These are phyloP conservation scores for Cantharellus anzutake DNA, from an alignment of 768 basidiomycete species.

Conservation along the genomic window DNA sequence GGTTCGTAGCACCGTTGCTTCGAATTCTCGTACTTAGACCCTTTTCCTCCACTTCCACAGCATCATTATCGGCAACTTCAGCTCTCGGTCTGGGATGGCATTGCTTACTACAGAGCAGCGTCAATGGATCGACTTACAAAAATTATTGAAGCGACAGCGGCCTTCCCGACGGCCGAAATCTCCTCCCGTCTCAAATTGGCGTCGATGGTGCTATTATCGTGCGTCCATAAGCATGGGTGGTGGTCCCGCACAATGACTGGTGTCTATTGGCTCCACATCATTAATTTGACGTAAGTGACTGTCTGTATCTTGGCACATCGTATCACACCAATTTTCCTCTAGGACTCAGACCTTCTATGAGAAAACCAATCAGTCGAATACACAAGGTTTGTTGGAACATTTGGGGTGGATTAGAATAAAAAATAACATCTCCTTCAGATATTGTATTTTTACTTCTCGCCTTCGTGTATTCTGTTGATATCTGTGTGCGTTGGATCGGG, in stretches of 20 bases:
- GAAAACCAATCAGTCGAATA: constrained; percentile 29
- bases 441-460: constrained; percentile 59
- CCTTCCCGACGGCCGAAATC: constrained; percentile 65
- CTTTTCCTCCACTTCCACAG: constrained; percentile 22
- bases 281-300: constrained; percentile 53
- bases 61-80: constrained; percentile 92
- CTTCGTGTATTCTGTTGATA: constrained; percentile 56
- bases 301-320: neutral
- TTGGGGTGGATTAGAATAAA: neutral
- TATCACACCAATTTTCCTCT: neutral
- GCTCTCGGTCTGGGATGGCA: constrained; percentile 67
- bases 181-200: constrained; percentile 33
- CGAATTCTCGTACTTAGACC: neutral
- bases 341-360: constrained; percentile 69
- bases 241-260: constrained; percentile 70
- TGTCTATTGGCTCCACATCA: constrained; percentile 63
- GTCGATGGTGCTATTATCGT: constrained; percentile 81
- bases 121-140: constrained; percentile 88
- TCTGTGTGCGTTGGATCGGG: constrained; percentile 58
- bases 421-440: constrained; percentile 24
- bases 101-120: constrained; percentile 71
- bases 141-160: constrained; percentile 66
- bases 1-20: constrained; percentile 26
- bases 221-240: constrained; percentile 81
- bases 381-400: constrained; percentile 30